Evolutionary conservation across 306 rosid genomes (phyloP).

Genomic region (Glycyrrhiza uralensis): DNA sequence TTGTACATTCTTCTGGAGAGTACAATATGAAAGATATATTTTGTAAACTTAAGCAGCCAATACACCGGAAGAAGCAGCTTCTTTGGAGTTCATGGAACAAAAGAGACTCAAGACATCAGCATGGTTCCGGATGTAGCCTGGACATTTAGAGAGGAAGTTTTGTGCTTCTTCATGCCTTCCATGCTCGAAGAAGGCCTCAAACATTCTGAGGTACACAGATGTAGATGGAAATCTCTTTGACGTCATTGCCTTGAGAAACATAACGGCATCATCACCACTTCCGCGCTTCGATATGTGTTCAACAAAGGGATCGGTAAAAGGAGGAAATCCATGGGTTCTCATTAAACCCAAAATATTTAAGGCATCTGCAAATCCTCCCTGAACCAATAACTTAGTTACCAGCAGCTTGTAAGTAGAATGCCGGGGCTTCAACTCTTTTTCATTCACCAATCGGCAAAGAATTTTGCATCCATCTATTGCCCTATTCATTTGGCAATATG

Average conservation of each 20-base stretch:
- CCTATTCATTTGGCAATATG: constrained; percentile 55
- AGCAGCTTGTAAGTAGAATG: constrained; percentile 67
- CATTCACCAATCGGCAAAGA: constrained; percentile 42
- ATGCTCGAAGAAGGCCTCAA: constrained; percentile 61
- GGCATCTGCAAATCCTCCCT: constrained; percentile 61
- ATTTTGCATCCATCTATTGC: constrained; percentile 58
- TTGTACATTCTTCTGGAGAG: constrained; percentile 33
- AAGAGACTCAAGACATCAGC: constrained; percentile 73
- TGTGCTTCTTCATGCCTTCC: constrained; percentile 67
- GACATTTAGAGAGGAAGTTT: constrained; percentile 75
- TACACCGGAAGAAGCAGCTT: constrained; percentile 36
- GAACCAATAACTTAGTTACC: constrained; percentile 50
- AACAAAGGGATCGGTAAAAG: constrained; percentile 63
- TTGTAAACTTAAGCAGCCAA: constrained; percentile 48
- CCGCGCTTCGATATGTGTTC: constrained; percentile 62
- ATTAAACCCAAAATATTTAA: constrained; percentile 58
- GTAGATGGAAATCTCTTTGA: constrained; percentile 64
- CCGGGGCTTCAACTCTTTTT: constrained; percentile 51
- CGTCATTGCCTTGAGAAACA: constrained; percentile 61
- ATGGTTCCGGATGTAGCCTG: constrained; percentile 59
- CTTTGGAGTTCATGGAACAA: constrained; percentile 45
- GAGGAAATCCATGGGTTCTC: constrained; percentile 69
- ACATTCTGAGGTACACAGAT: constrained; percentile 44
- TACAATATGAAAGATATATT: constrained; percentile 25
- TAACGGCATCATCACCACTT: constrained; percentile 63